Evolutionary conservation across 1,284 basidiomycete genomes (phyloP), one percentile per base, ranked within the genome.

Genomic region (Trametes sp.): DNA sequence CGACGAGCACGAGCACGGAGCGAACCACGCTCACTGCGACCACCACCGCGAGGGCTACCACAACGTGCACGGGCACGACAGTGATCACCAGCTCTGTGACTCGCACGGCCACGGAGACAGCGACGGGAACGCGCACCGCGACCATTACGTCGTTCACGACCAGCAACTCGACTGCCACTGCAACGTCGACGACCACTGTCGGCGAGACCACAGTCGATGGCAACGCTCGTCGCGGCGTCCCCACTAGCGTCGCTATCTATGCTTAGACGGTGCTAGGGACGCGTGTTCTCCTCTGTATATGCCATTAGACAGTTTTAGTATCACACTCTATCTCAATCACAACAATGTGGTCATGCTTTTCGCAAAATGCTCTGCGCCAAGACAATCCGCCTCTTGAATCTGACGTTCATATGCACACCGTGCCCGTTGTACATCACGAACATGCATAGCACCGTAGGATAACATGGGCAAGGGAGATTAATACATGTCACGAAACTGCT

Each of bases 61-160:
- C 26, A 5, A 54, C 52, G 1, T 21, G 24, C 19, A 54, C 52
- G 35, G 28, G 19, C 26, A 54, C 52, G 26, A 54, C 35, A 26
- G 44, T 38, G 28, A 38, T 42, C 2, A 54, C 52, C 33, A 28
- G 14, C 24, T 26, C 38, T 1, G 38, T 38, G 24, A 54, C 52
- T 13, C 24, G 24, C 9, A n/a, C 16, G 1, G 9, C 36, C 8
- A 54, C 52, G 24, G 14, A 24, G 52, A 54, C 52, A 4, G 23
- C 26, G 11, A 42, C 28, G 1, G 52, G 36, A 24, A 54, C 38
- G 14, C 36, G 28, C 26, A 54, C 52, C 2, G 26, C 38, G 36
- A 54, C 52, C 0, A 42, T n/a, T 7, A 54, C 52, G 26, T 28
- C 52, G 24, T 54, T 54, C 52, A 42, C 52, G 19, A 54, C 52